Evolutionary conservation across 306 rosid genomes (phyloP), one percentile per base, ranked within the genome.

Genomic region (Potentilla sterilis): DNA sequence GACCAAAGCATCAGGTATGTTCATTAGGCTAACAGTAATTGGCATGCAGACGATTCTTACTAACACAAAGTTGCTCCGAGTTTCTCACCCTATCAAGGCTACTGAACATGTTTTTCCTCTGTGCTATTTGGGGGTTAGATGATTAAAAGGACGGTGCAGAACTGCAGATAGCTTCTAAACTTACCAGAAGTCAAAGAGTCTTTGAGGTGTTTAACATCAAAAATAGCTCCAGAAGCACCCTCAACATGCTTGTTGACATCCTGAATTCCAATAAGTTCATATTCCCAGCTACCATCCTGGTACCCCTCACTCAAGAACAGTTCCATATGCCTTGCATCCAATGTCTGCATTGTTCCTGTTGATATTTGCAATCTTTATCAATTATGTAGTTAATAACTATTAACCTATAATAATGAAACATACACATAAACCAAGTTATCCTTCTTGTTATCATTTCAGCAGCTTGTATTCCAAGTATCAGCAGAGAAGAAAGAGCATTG

Each of bases 321-420:
- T 44, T 92, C 97, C 67, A 95, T 85, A 75, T 92, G 97, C 88
- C 97, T 90, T 70, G 96, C 96, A 79, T 95, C 99, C 74, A 92
- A 74, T 40, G 97, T 92, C 85, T 95, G 99, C 99, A 92, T 95
- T 38, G 99, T 95, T 92, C 99, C 99, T 95, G 83, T 74, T 47
- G 32, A 69, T 65, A 72, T 21, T 41, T 32, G 42, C 55, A 37
- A 32, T 35, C 69, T 41, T 9, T 71, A 67, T 62, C 43, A 47
- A 24, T 9, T 4, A 16, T 57, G 21, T n/a, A 3, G 65, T 40
- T 1, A 28, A 68, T 47, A 47, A 14, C 18, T 4, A 13, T 4
- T 3, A 14, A 48, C 4, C 6, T 14, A 19, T 5, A 58, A 61
- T 13, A 70, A 57, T 2, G 22, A 57, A 40, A 55, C 76, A 16